phyloP scores from a whole-genome alignment of 148 eudicot species.

The Rhododendron simsii region DNA sequence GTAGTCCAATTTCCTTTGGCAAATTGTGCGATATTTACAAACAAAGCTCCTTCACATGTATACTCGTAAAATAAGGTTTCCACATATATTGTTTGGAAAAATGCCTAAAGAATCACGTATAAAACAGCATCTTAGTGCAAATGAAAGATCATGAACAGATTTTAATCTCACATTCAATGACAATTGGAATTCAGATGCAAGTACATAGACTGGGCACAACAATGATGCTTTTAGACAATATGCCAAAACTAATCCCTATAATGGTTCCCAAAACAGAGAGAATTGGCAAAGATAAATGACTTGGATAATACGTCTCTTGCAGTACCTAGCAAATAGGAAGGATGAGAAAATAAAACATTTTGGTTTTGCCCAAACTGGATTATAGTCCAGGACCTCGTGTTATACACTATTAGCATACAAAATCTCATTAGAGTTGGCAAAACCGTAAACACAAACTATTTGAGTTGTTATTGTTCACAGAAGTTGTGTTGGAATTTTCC shows the following conservation, averaged over 20 bases:
- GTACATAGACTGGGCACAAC: not conserved
- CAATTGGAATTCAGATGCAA: too few species aligned
- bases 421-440: not conserved
- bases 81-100: not conserved
- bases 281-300: not conserved
- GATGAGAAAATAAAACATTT: not conserved
- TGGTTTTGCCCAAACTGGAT: not conserved
- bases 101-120: not conserved
- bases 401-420: not conserved
- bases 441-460: not conserved
- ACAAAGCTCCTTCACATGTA: not conserved
- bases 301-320: not conserved
- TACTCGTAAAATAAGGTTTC: not conserved
- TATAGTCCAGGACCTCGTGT: not conserved
- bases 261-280: not conserved
- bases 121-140: not conserved
- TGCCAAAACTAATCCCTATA: not conserved
- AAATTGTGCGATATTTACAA: not conserved
- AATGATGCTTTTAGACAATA: not conserved
- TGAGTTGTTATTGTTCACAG: not conserved
- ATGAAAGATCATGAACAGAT: not conserved
- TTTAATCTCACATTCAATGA: not conserved
- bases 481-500: not conserved
- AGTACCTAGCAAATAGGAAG: not conserved
- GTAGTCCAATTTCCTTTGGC: not conserved